These are phyloP conservation scores for Abelmoschus esculentus DNA, from an alignment of 345 rosid species.

Conservation along the genomic window DNA sequence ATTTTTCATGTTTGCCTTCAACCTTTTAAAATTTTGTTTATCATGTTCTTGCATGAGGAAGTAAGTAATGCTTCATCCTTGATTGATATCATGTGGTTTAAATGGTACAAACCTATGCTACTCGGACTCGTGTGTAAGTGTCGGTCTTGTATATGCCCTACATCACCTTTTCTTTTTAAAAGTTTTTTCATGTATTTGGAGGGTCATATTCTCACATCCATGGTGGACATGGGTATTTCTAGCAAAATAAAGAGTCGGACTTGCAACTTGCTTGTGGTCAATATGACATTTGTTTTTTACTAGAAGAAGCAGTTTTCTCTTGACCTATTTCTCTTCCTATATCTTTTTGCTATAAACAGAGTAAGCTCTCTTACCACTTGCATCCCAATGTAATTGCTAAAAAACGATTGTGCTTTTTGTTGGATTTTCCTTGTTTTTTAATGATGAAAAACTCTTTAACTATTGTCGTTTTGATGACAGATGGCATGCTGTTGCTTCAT, in stretches of 20 bases:
- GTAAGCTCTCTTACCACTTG: slow-evolving; percentile 23
- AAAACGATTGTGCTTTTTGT: neutral
- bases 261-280: neutral
- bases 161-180: neutral
- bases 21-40: too few relatives aligned
- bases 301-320: slow-evolving; percentile 20
- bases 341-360: slow-evolving; percentile 22
- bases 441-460: neutral
- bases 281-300: slow-evolving; percentile 5
- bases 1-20: too few relatives aligned
- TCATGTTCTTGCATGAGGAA: neutral
- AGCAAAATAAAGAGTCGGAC: neutral
- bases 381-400: neutral
- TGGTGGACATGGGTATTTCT: neutral
- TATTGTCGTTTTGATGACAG: slow-evolving; percentile 23
- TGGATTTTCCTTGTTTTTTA: neutral
- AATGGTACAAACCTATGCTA: neutral
- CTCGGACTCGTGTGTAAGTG: neutral
- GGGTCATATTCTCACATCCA: neutral
- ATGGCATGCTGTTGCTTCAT: slow-evolving; percentile 94
- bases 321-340: slow-evolving; percentile 16
- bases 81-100: neutral
- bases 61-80: neutral
- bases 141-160: neutral
- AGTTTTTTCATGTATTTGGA: neutral